Evolutionary conservation across 2,329 filamentous ascomycete genomes (phyloP).

Genomic region (Torrubiella hemipterigena): DNA sequence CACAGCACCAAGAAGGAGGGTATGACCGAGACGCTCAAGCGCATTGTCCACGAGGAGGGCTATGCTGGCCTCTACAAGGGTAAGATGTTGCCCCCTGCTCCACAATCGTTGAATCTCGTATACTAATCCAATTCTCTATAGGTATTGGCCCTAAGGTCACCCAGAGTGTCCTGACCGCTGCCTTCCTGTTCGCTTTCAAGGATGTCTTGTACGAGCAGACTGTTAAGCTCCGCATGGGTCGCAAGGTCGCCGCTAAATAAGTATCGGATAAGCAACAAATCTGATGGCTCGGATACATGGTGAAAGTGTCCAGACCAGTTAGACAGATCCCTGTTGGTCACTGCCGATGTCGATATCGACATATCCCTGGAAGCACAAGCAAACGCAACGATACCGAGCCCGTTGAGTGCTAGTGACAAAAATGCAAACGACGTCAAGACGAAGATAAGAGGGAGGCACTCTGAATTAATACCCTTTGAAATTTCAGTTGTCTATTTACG

Average conservation of each 20-base stretch:
- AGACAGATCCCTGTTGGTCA: too few relatives aligned
- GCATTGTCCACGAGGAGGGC: slow-evolving; percentile 82
- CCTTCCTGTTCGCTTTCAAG: slow-evolving; percentile 96
- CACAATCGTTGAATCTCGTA: not conserved
- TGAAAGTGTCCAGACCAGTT: too few relatives aligned
- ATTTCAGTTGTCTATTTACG: too few relatives aligned
- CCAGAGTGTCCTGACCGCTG: slow-evolving; percentile 91
- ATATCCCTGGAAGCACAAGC: too few relatives aligned
- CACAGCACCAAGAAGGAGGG: slow-evolving; percentile 67
- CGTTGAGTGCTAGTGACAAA: too few relatives aligned
- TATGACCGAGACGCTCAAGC: slow-evolving; percentile 63
- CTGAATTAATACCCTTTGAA: too few relatives aligned
- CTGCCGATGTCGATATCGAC: too few relatives aligned
- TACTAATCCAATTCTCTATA: slow-evolving; percentile 22
- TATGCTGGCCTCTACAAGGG: slow-evolving; percentile 87
- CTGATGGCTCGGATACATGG: too few relatives aligned
- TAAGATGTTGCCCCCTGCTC: slow-evolving; percentile 26
- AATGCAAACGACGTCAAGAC: too few relatives aligned
- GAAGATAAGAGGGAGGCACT: too few relatives aligned
- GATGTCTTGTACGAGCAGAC: slow-evolving; percentile 85
- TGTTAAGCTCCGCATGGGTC: slow-evolving; percentile 46
- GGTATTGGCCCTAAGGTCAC: slow-evolving; percentile 94
- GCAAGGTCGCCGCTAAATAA: slow-evolving; percentile 24
- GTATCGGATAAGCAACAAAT: not conserved
- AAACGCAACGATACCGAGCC: too few relatives aligned